Evolutionary conservation across 1,284 basidiomycete genomes (phyloP), one percentile per base, ranked within the genome.

Genomic region (Ceratobasidium sp.): DNA sequence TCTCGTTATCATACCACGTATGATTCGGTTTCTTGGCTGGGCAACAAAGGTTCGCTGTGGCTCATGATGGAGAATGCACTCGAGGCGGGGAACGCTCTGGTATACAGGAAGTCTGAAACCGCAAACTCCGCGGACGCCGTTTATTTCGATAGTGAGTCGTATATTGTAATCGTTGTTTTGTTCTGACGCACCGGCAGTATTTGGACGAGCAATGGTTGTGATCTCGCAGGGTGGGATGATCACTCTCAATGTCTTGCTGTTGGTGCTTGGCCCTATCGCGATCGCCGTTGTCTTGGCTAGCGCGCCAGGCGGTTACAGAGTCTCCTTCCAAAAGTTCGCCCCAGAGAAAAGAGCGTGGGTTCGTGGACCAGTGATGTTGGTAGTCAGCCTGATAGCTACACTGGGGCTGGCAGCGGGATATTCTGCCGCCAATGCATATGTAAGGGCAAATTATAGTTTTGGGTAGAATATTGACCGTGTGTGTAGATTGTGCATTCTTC

Each of bases 111-210:
- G 48, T 55, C 46, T 14, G 46, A 48, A 85, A 87, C 74, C 78
- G 81, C 58, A 78, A 80, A 74, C 60, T 62, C 76, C 30, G 76
- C 74, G 18, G 78, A 72, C 39, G 79, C 81, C 41, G 88, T 91
- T 1, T 92, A 91, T 80, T 92, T 92, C 76, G 92, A 93, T 77
- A 65, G 92, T 92, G 76, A 79, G 90, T 80, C 6, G 41, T 23
- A 26, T 28, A 23, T 28, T 45, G 23, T 2, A 14, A 4, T 16
- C 34, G 2, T 45, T 26, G 39, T 41, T 10, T 55, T 3, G 16
- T 23, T 30, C 21, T 21, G 30, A 23, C 53, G 45, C 34, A 21
- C 16, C 21, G 28, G 8, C 10, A 92, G 91, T 93, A 10, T 89
- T 92, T 74, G 88, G 86, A 45, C 76, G 79, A 2, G 76, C 82